Evolutionary conservation across 169 alveolate species (phyloP).

Genomic region (Plasmodium fragile): DNA sequence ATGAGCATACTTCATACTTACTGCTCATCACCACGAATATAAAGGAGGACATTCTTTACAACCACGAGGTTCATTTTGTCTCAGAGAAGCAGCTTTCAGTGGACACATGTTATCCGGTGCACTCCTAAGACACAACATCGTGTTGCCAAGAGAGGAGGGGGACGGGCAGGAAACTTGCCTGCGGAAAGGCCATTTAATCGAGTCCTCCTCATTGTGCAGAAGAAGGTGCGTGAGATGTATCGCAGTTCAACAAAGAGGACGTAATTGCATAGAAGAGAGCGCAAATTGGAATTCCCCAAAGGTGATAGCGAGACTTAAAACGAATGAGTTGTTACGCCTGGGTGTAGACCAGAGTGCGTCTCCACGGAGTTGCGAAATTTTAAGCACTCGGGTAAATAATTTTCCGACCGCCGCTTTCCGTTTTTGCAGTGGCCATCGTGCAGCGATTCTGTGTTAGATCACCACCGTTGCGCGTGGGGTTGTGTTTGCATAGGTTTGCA

Average conservation of each 20-base stretch:
- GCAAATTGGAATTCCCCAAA: neutral
- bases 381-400: neutral
- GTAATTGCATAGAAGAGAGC: neutral
- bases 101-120: slow-evolving; percentile 30
- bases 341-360: neutral
- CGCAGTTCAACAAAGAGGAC: neutral
- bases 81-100: slow-evolving; percentile 53
- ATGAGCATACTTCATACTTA: slow-evolving; percentile 16
- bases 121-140: neutral
- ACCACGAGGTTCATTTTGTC: slow-evolving; percentile 61
- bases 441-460: neutral
- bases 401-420: neutral
- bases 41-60: slow-evolving; percentile 57
- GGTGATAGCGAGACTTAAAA: neutral
- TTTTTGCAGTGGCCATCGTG: neutral
- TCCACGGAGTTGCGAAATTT: neutral
- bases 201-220: neutral
- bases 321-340: neutral
- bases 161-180: neutral
- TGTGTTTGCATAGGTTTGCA: neutral
- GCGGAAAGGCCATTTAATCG: neutral
- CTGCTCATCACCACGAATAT: slow-evolving; percentile 72
- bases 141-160: neutral
- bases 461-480: neutral
- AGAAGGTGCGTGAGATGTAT: neutral